These are phyloP conservation scores for Populus hybrid DNA, from an alignment of 441 rosid genomes.

Conservation along the genomic window DNA sequence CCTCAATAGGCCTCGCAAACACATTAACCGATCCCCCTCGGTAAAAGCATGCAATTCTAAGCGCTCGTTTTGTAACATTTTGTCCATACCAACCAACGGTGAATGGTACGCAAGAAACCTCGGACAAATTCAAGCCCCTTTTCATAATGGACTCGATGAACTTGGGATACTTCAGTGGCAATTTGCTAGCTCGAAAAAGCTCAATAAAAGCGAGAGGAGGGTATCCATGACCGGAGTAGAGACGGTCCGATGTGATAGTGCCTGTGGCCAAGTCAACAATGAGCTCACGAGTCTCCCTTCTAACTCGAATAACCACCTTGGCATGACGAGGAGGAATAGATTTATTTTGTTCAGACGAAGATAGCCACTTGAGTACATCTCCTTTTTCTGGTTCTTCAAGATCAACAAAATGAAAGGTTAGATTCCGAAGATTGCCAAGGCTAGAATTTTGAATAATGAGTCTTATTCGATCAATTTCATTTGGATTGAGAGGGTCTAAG, in stretches of 20 bases:
- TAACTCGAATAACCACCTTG: slow-evolving; percentile 52
- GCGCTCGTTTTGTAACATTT: slow-evolving; percentile 41
- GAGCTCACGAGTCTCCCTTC: slow-evolving; percentile 52
- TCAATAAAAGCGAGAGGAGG: slow-evolving; percentile 65
- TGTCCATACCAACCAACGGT: slow-evolving; percentile 81
- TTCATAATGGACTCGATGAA: slow-evolving; percentile 43
- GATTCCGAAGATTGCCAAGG: slow-evolving; percentile 37
- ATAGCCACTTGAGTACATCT: slow-evolving; percentile 52
- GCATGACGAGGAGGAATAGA: slow-evolving; percentile 44
- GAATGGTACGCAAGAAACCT: slow-evolving; percentile 67
- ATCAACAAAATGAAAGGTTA: slow-evolving; percentile 66
- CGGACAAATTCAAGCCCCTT: slow-evolving; percentile 52
- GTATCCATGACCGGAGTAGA: slow-evolving; percentile 61
- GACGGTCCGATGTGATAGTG: slow-evolving; percentile 32
- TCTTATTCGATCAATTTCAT: slow-evolving; percentile 53
- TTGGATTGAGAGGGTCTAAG: slow-evolving; percentile 52
- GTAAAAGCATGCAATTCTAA: slow-evolving; percentile 55
- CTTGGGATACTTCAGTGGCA: slow-evolving; percentile 44
- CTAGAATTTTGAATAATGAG: slow-evolving; percentile 42
- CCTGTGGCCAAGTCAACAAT: slow-evolving; percentile 39
- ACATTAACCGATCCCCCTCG: slow-evolving; percentile 62
- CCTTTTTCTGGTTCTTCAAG: slow-evolving; percentile 70
- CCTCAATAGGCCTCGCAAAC: slow-evolving; percentile 77
- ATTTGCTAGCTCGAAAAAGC: slow-evolving; percentile 42
- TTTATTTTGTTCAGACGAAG: slow-evolving; percentile 20